Evolutionary conservation across 2,329 filamentous ascomycete genomes (phyloP), one percentile per base, ranked within the genome.

Genomic region (Scedosporium dehoogii): DNA sequence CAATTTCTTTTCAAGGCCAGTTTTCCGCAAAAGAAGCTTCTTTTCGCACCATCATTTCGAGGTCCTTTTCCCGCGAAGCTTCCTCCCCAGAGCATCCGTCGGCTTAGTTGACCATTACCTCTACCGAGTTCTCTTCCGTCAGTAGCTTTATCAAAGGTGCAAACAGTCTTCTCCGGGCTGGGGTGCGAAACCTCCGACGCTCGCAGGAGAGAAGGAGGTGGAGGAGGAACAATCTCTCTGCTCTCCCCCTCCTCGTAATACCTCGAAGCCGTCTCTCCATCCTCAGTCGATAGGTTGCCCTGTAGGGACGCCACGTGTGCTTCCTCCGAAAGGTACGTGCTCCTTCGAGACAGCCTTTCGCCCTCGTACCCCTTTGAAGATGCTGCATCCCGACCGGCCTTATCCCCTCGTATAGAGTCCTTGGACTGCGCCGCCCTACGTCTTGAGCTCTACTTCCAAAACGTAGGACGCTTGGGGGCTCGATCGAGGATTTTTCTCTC

Each of bases 221-320:
- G 44, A 48, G 18, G 44, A 38, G 33, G 33, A 38, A 14, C 14
- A 38, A 38, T 3, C 1, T 12, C 10, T 4, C 10, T 2, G 10
- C 33, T 38, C 33, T 38, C 33, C 33, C 14, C 10, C 10, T 38
- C 33, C 1, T 38, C 9, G 4, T 38, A 4, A 3, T 12, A 27
- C 1, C n/a, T 41, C 53, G 53, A 57, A 27, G 10, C 10, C 18
- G 18, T 27, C 53, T 57, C 53, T 29, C 53, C 14, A n/a, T 3
- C 18, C 33, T 33, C 6, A 2, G 56, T 41, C 29, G 42, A 38
- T 3, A 38, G 33, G 10, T 38, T 21, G 14, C 58, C 58, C 27
- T 59, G 58, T n/a, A 59, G 41, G 18, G 58, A 59, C 23, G 58
- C 58, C 23, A 59, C 58, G 21, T 59, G 58, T 25, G 58, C 58